Evolutionary conservation across 345 rosid genomes (phyloP).

Genomic region (Syzygium jambos): DNA sequence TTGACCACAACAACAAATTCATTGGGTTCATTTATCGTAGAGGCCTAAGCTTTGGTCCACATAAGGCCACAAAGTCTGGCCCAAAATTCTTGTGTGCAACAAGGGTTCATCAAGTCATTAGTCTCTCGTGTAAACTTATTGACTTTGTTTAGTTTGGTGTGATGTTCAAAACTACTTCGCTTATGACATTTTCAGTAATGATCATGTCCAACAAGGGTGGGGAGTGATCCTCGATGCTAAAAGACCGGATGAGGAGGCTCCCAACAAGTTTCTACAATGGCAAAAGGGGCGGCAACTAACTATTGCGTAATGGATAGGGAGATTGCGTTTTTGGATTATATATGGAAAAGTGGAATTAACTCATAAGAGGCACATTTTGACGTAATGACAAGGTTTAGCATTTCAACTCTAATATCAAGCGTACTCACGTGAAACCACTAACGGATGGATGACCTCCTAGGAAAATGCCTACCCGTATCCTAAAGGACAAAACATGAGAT

Average conservation of each 20-base stretch:
- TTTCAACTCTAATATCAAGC: neutral
- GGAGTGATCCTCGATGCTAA: accelerated
- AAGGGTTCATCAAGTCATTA: neutral
- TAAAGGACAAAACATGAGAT: neutral
- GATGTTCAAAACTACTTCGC: neutral
- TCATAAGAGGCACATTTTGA: neutral
- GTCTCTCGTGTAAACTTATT: neutral
- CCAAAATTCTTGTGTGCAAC: neutral
- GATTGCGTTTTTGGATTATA: neutral
- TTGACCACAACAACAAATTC: neutral
- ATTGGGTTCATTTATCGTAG: neutral
- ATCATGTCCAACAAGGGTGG: neutral
- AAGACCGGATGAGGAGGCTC: neutral
- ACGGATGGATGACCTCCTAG: accelerated
- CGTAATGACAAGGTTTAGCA: accelerated
- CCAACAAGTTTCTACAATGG: accelerated
- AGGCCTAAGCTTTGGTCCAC: neutral
- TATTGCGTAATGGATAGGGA: accelerated
- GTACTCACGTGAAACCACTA: neutral
- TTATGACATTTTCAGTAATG: neutral
- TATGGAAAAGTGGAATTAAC: neutral
- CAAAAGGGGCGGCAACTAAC: accelerated
- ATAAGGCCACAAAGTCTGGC: neutral
- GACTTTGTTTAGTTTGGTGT: neutral
- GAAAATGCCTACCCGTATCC: accelerated